These are phyloP conservation scores for Cornus kousa DNA, from an alignment of 148 eudicot genomes.

Conservation along the genomic window DNA sequence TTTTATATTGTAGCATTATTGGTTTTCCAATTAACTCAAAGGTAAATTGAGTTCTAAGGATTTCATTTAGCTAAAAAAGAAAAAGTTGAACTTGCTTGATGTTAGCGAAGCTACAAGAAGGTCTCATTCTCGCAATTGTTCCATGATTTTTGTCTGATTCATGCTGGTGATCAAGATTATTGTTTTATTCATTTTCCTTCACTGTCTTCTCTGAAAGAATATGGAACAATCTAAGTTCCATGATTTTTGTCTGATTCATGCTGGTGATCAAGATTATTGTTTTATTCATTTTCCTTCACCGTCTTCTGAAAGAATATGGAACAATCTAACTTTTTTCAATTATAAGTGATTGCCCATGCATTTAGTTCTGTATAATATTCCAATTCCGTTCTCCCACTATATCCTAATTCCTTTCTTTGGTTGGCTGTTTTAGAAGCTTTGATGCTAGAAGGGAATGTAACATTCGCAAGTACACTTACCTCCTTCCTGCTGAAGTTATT, in stretches of 20 bases:
- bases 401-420: background rate
- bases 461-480: slow-evolving; percentile 78
- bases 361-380: background rate
- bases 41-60: too few species aligned
- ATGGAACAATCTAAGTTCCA: too few species aligned
- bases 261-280: background rate
- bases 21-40: too few species aligned
- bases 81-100: too few species aligned
- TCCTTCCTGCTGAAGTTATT: slow-evolving; percentile 79
- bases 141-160: background rate
- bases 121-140: background rate
- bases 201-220: too few species aligned
- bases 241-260: background rate
- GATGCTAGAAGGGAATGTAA: slow-evolving; percentile 85
- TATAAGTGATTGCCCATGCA: background rate
- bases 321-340: background rate
- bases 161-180: background rate
- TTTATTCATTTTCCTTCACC: background rate
- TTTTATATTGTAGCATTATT: too few species aligned
- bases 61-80: too few species aligned
- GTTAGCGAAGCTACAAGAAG: too few species aligned
- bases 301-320: background rate
- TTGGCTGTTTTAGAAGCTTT: slow-evolving; percentile 55
- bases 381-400: background rate
- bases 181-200: background rate